Conservation (phyloP, 495 filamentous ascomycete genomes). For the Penicillium samsonianum region DNA sequence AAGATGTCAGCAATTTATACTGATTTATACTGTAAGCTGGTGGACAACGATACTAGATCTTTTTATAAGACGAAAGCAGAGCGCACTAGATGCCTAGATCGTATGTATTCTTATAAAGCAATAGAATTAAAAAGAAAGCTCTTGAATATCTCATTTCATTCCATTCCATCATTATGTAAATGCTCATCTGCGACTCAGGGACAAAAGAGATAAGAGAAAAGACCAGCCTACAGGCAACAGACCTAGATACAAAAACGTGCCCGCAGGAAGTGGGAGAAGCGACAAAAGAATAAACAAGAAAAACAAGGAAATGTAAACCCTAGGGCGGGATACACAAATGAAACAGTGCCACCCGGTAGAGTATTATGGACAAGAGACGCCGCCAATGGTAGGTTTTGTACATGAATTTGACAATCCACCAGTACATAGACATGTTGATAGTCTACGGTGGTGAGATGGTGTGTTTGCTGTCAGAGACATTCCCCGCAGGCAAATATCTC, state of each 20-base stretch:
- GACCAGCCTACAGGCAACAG: background rate
- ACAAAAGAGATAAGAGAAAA: constrained; percentile 10
- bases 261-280: background rate
- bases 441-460: background rate
- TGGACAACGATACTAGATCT: background rate
- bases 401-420: constrained; percentile 16
- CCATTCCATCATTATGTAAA: constrained; percentile 14
- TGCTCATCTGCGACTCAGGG: constrained; percentile 2
- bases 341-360: constrained; percentile 2
- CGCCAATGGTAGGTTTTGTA: constrained; percentile 27
- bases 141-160: constrained; percentile 11
- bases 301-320: background rate
- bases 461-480: background rate
- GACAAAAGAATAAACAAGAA: background rate
- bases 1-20: background rate
- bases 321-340: constrained; percentile 1
- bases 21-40: background rate
- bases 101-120: too few relatives aligned
- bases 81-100: too few relatives aligned
- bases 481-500: background rate
- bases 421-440: constrained; percentile 1
- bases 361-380: constrained; percentile 14
- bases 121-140: too few relatives aligned
- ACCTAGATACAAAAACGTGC: constrained; percentile 7
- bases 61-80: background rate